These are phyloP conservation scores for Aspergillus proliferans DNA, from an alignment of 2,329 filamentous ascomycete genomes.

Conservation along the genomic window DNA sequence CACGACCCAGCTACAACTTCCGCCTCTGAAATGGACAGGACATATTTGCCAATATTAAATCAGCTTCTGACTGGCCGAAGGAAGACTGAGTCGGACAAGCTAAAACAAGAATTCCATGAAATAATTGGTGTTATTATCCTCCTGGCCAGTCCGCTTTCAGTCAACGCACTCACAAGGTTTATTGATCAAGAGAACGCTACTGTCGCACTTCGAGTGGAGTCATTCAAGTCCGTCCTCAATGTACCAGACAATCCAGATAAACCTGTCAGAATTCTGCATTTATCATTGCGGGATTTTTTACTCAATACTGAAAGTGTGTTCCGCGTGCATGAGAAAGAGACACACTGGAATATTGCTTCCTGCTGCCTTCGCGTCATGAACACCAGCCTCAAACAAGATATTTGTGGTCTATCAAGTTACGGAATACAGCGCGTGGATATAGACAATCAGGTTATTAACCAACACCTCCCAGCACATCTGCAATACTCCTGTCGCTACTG, in stretches of 20 bases:
- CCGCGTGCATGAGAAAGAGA: conserved; percentile 20
- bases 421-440: conserved; percentile 6
- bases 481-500: conserved; percentile 23
- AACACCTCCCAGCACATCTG: conserved; percentile 13
- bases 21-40: conserved; percentile 12
- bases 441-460: conserved; percentile 5
- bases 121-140: conserved; percentile 17
- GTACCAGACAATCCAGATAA: conserved; percentile 8
- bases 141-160: conserved; percentile 15
- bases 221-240: conserved; percentile 12
- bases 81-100: neutral
- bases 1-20: conserved; percentile 4
- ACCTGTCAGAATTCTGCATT: conserved; percentile 18
- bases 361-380: conserved; percentile 8
- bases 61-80: conserved; percentile 5
- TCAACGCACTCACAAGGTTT: conserved; percentile 8
- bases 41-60: conserved; percentile 15
- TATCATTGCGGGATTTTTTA: conserved; percentile 28
- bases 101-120: conserved; percentile 9
- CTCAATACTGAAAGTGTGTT: conserved; percentile 16
- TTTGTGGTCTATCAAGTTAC: conserved; percentile 9
- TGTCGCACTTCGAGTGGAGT: conserved; percentile 13
- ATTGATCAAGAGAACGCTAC: conserved; percentile 2
- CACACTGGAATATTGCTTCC: conserved; percentile 3
- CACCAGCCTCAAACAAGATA: conserved; percentile 4